These are phyloP conservation scores for Arachis monticola DNA, from an alignment of 331 rosid genomes.

Conservation along the genomic window DNA sequence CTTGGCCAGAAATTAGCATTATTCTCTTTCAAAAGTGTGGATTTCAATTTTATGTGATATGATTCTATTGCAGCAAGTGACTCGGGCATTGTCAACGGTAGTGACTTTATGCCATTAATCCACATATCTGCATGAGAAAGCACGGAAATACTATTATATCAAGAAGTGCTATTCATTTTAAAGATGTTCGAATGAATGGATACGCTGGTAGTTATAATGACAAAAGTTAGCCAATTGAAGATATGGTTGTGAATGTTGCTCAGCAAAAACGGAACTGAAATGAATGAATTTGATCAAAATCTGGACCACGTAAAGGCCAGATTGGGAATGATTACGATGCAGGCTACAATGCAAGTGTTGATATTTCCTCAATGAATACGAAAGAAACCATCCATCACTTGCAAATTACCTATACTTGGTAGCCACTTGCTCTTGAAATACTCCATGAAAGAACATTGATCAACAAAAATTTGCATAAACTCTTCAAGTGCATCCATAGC, in stretches of 20 bases:
- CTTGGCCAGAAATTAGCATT: slow-evolving; percentile 58
- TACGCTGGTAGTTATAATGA: slow-evolving; percentile 10
- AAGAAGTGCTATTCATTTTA: slow-evolving; percentile 19
- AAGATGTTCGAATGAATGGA: slow-evolving; percentile 7
- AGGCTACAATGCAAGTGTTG: slow-evolving; percentile 24
- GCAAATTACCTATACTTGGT: slow-evolving; percentile 62
- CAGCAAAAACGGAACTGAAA: slow-evolving; percentile 18
- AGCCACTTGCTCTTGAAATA: slow-evolving; percentile 70
- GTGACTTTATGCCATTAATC: slow-evolving; percentile 64
- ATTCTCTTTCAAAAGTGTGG: slow-evolving; percentile 59
- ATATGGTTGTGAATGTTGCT: slow-evolving; percentile 6
- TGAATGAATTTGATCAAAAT: slow-evolving; percentile 18
- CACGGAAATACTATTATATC: slow-evolving; percentile 33
- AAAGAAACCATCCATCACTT: slow-evolving; percentile 23
- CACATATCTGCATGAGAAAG: slow-evolving; percentile 62
- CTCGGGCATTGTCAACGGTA: slow-evolving; percentile 66
- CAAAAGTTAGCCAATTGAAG: slow-evolving; percentile 3
- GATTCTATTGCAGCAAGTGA: slow-evolving; percentile 71
- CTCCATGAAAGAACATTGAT: slow-evolving; percentile 72
- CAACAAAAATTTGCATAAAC: slow-evolving; percentile 80
- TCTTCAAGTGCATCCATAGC: slow-evolving; percentile 69
- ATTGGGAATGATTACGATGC: slow-evolving; percentile 28
- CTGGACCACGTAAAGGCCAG: slow-evolving; percentile 3
- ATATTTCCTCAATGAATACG: slow-evolving; percentile 35
- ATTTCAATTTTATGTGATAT: slow-evolving; percentile 71